Base-by-base conservation (phyloP, 2,329 filamentous ascomycete species). In the Neophaeococcomyces mojaviensis region DNA sequence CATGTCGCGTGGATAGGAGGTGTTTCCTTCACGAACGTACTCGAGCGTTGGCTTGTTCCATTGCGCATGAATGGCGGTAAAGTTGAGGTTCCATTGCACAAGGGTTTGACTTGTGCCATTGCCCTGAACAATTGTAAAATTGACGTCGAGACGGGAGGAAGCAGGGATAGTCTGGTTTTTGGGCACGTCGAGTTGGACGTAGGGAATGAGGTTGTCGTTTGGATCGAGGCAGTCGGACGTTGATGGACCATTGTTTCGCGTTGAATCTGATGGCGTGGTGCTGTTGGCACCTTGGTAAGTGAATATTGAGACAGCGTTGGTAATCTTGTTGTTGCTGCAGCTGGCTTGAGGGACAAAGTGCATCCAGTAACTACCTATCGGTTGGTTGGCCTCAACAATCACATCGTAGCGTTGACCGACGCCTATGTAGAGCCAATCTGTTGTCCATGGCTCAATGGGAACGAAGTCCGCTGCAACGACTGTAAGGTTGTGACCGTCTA, bases 381-480 rank as follows among this genome's bases (percentile, higher is more conserved):
- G 43, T 31, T 66, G 59, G 41, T 70, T 56, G 1, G 68, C 70
- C 5, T 59, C 59, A 8, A 74, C 62, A 20, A 76, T 59, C 4
- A 76, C 53, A 50, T 75, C 71, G 32, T 49, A 49, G 12, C 57
- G 44, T 36, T 57, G 46, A 22, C 56, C 56, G n/a, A 60, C 56
- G 18, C 72, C 79, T 10, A 85, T 67, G 3, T 72, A 79, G 15
- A 85, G 67, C 2, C 79, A 73, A 3, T 75, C 68, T 0, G 80
- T 81, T 3, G 31, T 40, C 34, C 53, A 59, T 4, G 60, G 58
- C 9, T 51, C 38, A 30, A 62, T 53, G 9, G 60, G 55, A 5
- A 61, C 58, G 33, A 62, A 61, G 46, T 62, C 60, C 2, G 55
- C 48, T 2, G 49, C 48, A 32, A 63, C 50, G 34, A 62, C 54